Evolutionary conservation across 2,329 filamentous ascomycete species (phyloP), one percentile per base, ranked within the genome.

Genomic region (Pseudogymnoascus destructans): DNA sequence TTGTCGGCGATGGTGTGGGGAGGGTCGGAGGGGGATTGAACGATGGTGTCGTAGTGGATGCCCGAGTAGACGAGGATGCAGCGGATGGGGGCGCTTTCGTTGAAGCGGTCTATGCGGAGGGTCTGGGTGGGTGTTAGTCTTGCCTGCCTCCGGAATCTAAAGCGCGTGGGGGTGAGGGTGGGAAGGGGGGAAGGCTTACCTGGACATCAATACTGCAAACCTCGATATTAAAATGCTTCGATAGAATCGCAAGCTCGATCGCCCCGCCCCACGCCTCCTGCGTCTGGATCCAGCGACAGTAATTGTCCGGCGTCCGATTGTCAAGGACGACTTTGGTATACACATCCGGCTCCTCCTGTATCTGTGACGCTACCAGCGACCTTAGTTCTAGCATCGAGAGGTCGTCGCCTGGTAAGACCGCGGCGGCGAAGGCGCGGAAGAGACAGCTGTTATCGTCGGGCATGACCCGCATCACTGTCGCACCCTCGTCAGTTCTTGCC

Each of bases 401-500:
- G 64, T 86, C 77, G 1, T 76, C 75, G 30, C 81, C 66, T 11
- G 46, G 68, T 23, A 89, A 80, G n/a, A 95, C 78, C 2, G 87
- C 87, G 58, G 85, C 86, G 13, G 88, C 87, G 52, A 97, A 84
- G 0, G 92, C 91, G 25, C 90, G 87, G 72, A 96, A 97, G 66
- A 97, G 83, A 72, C 92, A 97, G 60, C 85, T 89, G 71, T 96
- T 96, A 71, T 97, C 92, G 68, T 96, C 92, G 3, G 91, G 89
- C 92, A 97, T 96, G 56, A 97, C 88, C 11, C 92, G 85, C 15
- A 96, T 79, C 7, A 95, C 86, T 82, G 42, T 8, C 6, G 23
- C 30, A 55, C 7, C 15, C 46, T 10, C 5, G 15, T 80, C 70
- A 1, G 76, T 79, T 52, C 73, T 68, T 59, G 66, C 60, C 17